Evolutionary conservation across 352 stramenopile species (phyloP), one percentile per base, ranked within the genome.

Genomic region (Globisporangium lucens): DNA sequence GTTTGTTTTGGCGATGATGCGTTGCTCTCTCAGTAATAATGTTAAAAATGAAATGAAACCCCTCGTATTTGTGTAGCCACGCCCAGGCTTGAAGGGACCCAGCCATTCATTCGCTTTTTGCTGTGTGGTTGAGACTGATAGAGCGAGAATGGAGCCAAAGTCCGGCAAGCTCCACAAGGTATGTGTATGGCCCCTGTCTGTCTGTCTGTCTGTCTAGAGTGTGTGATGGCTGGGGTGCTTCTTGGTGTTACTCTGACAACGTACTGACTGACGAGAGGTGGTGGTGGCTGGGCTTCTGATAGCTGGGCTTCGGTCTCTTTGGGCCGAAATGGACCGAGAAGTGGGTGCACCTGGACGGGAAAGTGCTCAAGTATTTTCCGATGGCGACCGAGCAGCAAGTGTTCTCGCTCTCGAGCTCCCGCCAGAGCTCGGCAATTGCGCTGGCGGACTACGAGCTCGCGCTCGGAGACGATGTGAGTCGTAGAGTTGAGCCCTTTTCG

Each of bases 311-410:
- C 4, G 75, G 79, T 0, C 56, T 94, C 13, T 89, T 92, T 62
- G 82, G 86, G 0, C 66, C 81, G 7, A 89, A 89, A 73, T 94
- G 86, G 86, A 91, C 73, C 33, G 86, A 90, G 63, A 94, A 92
- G 58, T 92, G 86, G 86, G 84, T 89, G 6, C 84, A 91, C 46
- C 68, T 91, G 38, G 85, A 94, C 64, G 80, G 79, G 36, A 74
- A 74, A n/a, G 33, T 81, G 68, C 79, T 94, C 70, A 90, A 87
- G 46, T 92, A 84, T 69, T 91, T 90, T 60, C 78, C 83, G 24
- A 91, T 94, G 77, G 77, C 78, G 51, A 76, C 82, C 15, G 75
- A 89, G 66, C 75, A 82, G 62, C 68, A 74, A 13, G 65, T 82
- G 36, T 91, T 92, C 67, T 82, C 84, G 30, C 75, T 89, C 52